Conservation (phyloP, 768 basidiomycete species). For the Tulasnella sp. region DNA sequence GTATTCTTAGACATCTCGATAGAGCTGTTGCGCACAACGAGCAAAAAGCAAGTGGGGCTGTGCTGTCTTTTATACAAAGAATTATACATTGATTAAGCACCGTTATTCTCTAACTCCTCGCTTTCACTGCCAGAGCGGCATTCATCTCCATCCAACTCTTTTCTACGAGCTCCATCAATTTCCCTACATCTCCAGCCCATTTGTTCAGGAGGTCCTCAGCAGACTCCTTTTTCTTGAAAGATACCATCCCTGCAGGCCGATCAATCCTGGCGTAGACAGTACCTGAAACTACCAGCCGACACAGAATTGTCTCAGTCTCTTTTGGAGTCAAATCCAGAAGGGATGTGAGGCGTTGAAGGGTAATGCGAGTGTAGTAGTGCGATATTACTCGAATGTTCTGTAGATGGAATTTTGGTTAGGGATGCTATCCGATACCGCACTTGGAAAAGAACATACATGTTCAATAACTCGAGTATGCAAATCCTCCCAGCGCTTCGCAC, state of each 20-base stretch:
- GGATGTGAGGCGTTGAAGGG: conserved; percentile 62
- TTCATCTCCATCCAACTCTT: conserved; percentile 99
- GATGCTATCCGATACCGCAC: not conserved
- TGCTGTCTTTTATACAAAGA: not conserved
- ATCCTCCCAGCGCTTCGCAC: conserved; percentile 77
- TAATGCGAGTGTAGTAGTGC: conserved; percentile 89
- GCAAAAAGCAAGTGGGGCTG: not conserved
- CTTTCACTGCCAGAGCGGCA: conserved; percentile 70
- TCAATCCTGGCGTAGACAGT: conserved; percentile 92
- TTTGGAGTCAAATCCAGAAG: conserved; percentile 73
- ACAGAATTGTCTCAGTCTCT: conserved; percentile 79
- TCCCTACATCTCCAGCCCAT: conserved; percentile 95
- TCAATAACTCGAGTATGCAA: conserved; percentile 92
- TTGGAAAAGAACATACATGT: conserved; percentile 48
- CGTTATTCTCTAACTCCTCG: conserved; percentile 3
- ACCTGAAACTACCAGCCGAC: conserved; percentile 79
- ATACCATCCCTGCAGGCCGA: conserved; percentile 78
- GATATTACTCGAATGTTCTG: conserved; percentile 94
- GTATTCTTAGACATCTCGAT: not conserved
- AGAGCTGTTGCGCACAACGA: not conserved
- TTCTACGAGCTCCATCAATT: conserved; percentile 79
- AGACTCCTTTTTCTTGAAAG: conserved; percentile 67
- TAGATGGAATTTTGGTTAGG: not conserved
- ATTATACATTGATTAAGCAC: not conserved
- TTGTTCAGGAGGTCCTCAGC: conserved; percentile 94